Conservation (phyloP, 345 rosid species). For the Aquilaria sinensis region DNA sequence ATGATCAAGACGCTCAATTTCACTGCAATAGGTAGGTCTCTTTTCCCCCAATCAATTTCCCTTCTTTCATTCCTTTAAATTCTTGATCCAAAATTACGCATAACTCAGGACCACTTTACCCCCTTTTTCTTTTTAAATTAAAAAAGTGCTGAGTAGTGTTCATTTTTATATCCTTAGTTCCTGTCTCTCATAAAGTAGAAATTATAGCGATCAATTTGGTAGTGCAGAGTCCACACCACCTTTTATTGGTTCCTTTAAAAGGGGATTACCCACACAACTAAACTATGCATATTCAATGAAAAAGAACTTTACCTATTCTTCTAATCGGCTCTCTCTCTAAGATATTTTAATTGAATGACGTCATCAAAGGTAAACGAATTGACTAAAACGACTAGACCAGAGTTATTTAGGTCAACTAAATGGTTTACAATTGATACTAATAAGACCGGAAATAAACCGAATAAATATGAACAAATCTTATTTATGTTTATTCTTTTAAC, state of each 20-base stretch:
- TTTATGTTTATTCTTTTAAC: no score
- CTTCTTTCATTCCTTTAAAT: neutral
- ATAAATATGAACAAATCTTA: no score
- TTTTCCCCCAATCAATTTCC: neutral
- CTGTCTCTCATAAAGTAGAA: neutral
- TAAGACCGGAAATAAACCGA: no score
- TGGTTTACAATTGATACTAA: no score
- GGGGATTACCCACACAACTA: no score
- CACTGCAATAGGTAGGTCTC: constrained; percentile 63
- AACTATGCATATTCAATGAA: no score
- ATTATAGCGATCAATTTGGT: constrained; percentile 5
- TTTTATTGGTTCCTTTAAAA: neutral
- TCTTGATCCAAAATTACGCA: neutral
- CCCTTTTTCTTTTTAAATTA: neutral
- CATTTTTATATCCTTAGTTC: constrained; percentile 4
- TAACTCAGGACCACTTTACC: neutral
- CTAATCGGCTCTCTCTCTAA: no score
- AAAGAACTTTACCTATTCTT: no score
- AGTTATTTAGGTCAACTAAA: no score
- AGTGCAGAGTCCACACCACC: neutral
- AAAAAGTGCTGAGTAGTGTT: neutral
- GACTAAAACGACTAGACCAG: no score
- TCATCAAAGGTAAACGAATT: no score
- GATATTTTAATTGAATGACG: no score
- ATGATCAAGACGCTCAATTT: constrained; percentile 39